phyloP scores from a whole-genome alignment of 805 yeast species.

The Wickerhamiella cacticola region DNA sequence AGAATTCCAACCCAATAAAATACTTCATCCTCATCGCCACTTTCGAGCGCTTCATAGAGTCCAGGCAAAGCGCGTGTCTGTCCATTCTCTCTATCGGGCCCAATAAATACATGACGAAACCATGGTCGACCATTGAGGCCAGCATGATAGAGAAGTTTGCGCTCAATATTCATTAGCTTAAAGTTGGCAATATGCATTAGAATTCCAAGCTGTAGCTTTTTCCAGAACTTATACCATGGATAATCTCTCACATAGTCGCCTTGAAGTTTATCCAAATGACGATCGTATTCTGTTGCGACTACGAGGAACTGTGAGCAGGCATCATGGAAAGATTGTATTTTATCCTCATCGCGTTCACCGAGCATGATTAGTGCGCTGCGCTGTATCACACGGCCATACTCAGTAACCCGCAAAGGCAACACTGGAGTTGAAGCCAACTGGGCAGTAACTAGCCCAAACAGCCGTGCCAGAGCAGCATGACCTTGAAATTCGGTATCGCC shows the following conservation, averaged over 20 bases:
- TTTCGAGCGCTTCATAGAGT: slow-evolving; percentile 43
- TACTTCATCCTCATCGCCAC: slow-evolving; percentile 31
- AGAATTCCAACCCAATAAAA: slow-evolving; percentile 29
- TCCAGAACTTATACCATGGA: slow-evolving; percentile 54
- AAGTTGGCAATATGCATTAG: slow-evolving; percentile 29
- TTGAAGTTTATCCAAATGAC: slow-evolving; percentile 38
- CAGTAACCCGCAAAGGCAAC: slow-evolving; percentile 33
- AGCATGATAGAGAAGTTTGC: slow-evolving; percentile 34
- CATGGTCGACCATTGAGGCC: slow-evolving; percentile 43
- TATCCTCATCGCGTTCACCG: slow-evolving; percentile 20
- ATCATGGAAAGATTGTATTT: slow-evolving; percentile 16
- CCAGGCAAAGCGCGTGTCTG: slow-evolving; percentile 47
- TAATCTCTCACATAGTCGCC: slow-evolving; percentile 47
- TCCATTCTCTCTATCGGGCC: slow-evolving; percentile 49
- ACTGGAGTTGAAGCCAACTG: slow-evolving; percentile 40
- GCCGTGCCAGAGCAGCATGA: slow-evolving; percentile 45
- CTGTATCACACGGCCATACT: slow-evolving; percentile 33
- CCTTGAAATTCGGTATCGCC: slow-evolving; percentile 46
- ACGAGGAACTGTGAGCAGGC: slow-evolving; percentile 21
- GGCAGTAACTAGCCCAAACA: slow-evolving; percentile 42
- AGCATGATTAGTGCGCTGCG: slow-evolving; percentile 31
- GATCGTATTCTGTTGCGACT: slow-evolving; percentile 37
- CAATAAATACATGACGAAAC: slow-evolving; percentile 47
- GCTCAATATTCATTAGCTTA: slow-evolving; percentile 35
- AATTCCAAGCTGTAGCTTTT: slow-evolving; percentile 22